Conservation (phyloP, 2,329 filamentous ascomycete genomes). For the Talaromyces verruculosus region DNA sequence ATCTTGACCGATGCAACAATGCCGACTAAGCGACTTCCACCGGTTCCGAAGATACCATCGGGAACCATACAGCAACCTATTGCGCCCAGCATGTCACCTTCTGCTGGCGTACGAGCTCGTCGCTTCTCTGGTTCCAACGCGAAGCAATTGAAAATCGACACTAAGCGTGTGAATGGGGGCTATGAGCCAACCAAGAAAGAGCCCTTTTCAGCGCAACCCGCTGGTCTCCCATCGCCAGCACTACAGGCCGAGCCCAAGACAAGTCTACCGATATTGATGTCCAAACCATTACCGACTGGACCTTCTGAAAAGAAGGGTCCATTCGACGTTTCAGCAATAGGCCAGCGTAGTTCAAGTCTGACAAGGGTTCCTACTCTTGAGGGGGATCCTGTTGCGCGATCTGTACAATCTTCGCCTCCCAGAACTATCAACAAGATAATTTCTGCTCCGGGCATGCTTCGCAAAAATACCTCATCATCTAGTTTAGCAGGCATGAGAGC, state of each 20-base stretch:
- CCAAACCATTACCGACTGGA: slow-evolving; percentile 27
- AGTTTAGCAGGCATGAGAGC: slow-evolving; percentile 70
- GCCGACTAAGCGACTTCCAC: slow-evolving; percentile 34
- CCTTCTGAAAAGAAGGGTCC: slow-evolving; percentile 34
- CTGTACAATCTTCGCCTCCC: slow-evolving; percentile 37
- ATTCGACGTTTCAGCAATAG: slow-evolving; percentile 38
- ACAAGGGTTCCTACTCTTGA: slow-evolving; percentile 48
- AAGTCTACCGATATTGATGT: slow-evolving; percentile 24
- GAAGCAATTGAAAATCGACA: slow-evolving; percentile 89
- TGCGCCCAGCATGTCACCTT: slow-evolving; percentile 22
- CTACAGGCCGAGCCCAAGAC: slow-evolving; percentile 34
- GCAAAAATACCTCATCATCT: slow-evolving; percentile 70
- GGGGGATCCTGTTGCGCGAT: slow-evolving; percentile 36
- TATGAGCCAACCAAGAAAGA: slow-evolving; percentile 30
- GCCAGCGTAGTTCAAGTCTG: slow-evolving; percentile 44
- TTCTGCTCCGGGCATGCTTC: slow-evolving; percentile 48
- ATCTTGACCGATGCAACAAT: slow-evolving; percentile 40
- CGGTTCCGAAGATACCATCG: slow-evolving; percentile 52
- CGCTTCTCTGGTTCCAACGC: slow-evolving; percentile 76
- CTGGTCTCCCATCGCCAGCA: slow-evolving; percentile 29
- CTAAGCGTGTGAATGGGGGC: slow-evolving; percentile 44
- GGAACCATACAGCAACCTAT: slow-evolving; percentile 36
- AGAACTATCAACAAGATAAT: slow-evolving; percentile 41
- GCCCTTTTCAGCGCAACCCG: slow-evolving; percentile 29
- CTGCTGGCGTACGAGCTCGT: slow-evolving; percentile 66